phyloP scores from a whole-genome alignment of 2,329 filamentous ascomycete species.

The Ilyonectria robusta region DNA sequence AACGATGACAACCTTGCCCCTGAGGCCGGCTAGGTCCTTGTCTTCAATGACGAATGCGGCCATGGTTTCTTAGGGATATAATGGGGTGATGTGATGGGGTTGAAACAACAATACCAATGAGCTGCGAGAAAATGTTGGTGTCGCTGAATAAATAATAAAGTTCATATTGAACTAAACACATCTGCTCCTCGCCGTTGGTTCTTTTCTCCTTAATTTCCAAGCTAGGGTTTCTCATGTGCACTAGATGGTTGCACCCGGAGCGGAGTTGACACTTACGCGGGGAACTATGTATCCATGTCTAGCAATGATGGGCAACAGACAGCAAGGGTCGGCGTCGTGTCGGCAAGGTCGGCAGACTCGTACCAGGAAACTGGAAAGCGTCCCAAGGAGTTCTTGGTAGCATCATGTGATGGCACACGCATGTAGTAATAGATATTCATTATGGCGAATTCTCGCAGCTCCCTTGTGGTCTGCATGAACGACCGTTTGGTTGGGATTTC shows the following conservation, averaged over 20 bases:
- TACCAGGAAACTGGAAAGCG: not conserved
- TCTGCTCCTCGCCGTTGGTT: not conserved
- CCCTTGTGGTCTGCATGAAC: too few relatives aligned
- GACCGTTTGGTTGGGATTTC: too few relatives aligned
- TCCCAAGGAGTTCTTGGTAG: not conserved
- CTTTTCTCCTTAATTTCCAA: constrained; percentile 2
- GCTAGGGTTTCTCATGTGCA: not conserved
- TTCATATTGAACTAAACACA: not conserved
- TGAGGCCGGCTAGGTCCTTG: constrained; percentile 58
- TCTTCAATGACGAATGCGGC: constrained; percentile 62
- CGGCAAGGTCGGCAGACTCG: not conserved
- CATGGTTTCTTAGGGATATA: constrained; percentile 51
- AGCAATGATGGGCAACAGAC: not conserved
- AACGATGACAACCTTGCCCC: constrained; percentile 66
- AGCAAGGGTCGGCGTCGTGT: too few relatives aligned
- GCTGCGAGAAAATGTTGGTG: not conserved
- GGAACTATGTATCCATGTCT: not conserved
- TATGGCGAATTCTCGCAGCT: too few relatives aligned
- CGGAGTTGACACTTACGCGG: not conserved
- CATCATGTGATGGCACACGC: too few relatives aligned
- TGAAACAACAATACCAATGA: not conserved
- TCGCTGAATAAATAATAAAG: not conserved
- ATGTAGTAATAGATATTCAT: too few relatives aligned
- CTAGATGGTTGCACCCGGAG: not conserved
- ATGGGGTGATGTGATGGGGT: not conserved